Base-by-base conservation (phyloP, 257 asterid genomes). In the Capsicum rhomboideum region DNA sequence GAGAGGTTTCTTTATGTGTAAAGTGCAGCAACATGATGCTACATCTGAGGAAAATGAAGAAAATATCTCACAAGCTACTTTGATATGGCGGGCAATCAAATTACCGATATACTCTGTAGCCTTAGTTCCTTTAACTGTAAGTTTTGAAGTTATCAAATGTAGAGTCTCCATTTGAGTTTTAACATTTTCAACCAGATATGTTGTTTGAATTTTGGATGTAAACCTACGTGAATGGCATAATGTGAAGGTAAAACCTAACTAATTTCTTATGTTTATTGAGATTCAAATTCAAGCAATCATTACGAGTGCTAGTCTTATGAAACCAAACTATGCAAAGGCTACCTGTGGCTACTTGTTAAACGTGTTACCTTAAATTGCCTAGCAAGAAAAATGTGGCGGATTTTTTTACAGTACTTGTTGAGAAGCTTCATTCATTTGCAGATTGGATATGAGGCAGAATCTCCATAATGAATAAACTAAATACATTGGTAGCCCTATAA, bases 61-160 rank as follows among this genome's bases (percentile, higher is more conserved):
- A 50, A 59, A 85, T 83, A 69, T 92, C 80, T 91, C 95, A 46
- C 87, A 86, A 84, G 91, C 95, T 59, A 94, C 93, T 89, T 86
- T 93, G 89, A 90, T 92, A 85, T 92, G 99, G 98, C 91, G 98
- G 88, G 98, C 98, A 67, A 87, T 91, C 86, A 95, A 95, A 83
- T 85, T 95, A 71, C 98, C 98, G 10, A 93, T 90, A 84, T 91
- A 90, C 55, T 86, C 92, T 0, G 92, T 90, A 26, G 98, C 99
- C 28, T 83, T 94, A 83, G 88, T 95, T 83, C 99, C 99, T 44
- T 87, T 95, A 61, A 83, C 92, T 7, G 99, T 95, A 82, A 90
- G 99, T 91, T 10, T 46, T 50, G 16, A 77, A 26, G 59, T 49
- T 49, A 74, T 23, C 21, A 23, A 46, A 14, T 0, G 4, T 49